phyloP scores from a whole-genome alignment of 2,329 filamentous ascomycete species.

The Triangularia setosa region DNA sequence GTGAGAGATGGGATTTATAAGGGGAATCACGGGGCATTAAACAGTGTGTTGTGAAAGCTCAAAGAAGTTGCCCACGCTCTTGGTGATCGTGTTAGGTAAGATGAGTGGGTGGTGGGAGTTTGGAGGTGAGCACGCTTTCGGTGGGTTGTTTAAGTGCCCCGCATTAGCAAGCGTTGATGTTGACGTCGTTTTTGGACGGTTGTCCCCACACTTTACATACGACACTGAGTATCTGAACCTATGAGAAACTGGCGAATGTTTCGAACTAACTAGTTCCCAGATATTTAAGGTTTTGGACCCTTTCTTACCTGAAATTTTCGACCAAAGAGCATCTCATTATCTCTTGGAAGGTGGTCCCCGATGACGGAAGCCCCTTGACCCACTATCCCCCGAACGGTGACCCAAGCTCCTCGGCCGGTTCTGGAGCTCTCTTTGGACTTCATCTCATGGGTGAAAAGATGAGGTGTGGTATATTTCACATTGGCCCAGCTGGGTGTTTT shows the following conservation, averaged over 20 bases:
- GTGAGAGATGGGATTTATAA: neutral
- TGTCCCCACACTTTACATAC: neutral
- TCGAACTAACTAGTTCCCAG: neutral
- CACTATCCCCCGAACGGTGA: neutral
- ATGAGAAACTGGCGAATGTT: neutral
- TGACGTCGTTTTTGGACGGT: neutral
- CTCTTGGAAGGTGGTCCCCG: neutral
- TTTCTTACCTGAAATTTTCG: neutral
- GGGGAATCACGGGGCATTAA: neutral
- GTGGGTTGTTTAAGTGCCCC: neutral
- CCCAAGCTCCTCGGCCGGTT: neutral
- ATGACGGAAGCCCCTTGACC: neutral
- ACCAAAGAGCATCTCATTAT: neutral
- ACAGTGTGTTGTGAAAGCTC: neutral
- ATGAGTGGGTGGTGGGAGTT: neutral
- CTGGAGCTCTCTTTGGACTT: neutral
- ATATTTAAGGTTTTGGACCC: neutral
- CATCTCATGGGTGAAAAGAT: neutral
- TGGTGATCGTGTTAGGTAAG: constrained; percentile 2
- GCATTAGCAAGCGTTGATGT: neutral
- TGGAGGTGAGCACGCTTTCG: neutral
- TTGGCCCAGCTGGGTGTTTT: no score
- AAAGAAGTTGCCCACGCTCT: neutral
- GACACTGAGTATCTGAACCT: neutral
- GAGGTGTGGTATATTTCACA: no score